Evolutionary conservation across 345 rosid species (phyloP).

Genomic region (Acer negundo): DNA sequence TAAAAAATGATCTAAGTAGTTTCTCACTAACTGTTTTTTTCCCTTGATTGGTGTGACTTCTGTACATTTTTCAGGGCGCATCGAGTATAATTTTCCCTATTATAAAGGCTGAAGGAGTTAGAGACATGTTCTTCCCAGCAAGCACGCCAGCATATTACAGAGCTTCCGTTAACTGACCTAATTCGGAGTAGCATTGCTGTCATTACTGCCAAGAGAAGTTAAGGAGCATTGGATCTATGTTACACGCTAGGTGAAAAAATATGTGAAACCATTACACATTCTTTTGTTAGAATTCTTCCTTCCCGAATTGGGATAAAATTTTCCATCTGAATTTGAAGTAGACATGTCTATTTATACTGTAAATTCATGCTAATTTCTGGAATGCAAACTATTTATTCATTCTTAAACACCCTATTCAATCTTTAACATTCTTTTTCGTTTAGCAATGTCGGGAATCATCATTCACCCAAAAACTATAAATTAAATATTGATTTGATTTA

Average conservation of each 20-base stretch:
- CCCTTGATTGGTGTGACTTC: too few relatives aligned
- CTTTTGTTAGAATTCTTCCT: background rate
- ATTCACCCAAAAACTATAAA: too few relatives aligned
- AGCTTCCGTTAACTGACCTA: background rate
- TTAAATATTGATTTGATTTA: too few relatives aligned
- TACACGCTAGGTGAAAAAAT: too few relatives aligned
- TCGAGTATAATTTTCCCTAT: constrained; percentile 15
- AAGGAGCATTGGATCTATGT: background rate
- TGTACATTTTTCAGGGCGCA: constrained; percentile 1
- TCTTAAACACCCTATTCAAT: background rate
- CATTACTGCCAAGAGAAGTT: background rate
- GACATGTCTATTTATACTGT: background rate
- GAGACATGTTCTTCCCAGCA: constrained; percentile 13
- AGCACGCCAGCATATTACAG: background rate
- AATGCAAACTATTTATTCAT: too few relatives aligned
- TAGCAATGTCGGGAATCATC: too few relatives aligned
- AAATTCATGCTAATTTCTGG: background rate
- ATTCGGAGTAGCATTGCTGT: too few relatives aligned
- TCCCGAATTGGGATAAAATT: background rate
- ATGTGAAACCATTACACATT: too few relatives aligned
- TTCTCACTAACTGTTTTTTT: too few relatives aligned
- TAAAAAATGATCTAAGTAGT: too few relatives aligned
- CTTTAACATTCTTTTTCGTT: too few relatives aligned
- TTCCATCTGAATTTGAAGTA: background rate
- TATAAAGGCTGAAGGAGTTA: constrained; percentile 19